Conservation (phyloP, 768 basidiomycete species). For the Termitomyces sp. region DNA sequence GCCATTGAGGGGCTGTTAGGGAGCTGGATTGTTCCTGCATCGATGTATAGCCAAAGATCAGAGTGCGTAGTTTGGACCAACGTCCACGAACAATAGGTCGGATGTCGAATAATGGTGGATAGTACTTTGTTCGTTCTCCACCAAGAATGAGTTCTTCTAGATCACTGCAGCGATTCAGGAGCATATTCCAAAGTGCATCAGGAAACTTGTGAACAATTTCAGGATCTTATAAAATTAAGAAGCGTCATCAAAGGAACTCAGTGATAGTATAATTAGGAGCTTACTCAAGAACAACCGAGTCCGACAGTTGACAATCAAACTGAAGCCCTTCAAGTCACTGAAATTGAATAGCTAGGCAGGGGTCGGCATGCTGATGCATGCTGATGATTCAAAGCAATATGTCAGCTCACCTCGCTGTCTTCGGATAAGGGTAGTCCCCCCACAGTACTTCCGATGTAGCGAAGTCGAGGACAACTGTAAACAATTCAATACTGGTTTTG, state of each 20-base stretch:
- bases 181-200: constrained; percentile 46
- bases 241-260: background rate
- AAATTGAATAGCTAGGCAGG: constrained; percentile 18
- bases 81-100: constrained; percentile 13
- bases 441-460: constrained; percentile 17
- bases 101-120: constrained; percentile 13
- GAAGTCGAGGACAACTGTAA: constrained; percentile 17
- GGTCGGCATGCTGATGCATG: background rate
- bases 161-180: constrained; percentile 35
- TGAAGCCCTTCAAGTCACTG: constrained; percentile 15
- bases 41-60: constrained; percentile 14
- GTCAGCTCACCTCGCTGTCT: constrained; percentile 16
- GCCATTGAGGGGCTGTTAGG: background rate
- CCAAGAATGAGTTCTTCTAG: constrained; percentile 37
- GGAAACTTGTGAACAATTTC: constrained; percentile 12
- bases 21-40: constrained; percentile 7
- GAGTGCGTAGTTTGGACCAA: constrained; percentile 16
- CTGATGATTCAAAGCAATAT: background rate
- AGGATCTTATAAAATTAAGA: constrained; percentile 6
- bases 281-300: constrained; percentile 7
- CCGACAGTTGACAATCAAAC: constrained; percentile 13
- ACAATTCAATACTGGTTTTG: background rate
- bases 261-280: background rate
- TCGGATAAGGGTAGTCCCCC: constrained; percentile 10
- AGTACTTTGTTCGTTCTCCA: constrained; percentile 8